Conservation (phyloP, 306 rosid species). For the Canavalia gladiata region DNA sequence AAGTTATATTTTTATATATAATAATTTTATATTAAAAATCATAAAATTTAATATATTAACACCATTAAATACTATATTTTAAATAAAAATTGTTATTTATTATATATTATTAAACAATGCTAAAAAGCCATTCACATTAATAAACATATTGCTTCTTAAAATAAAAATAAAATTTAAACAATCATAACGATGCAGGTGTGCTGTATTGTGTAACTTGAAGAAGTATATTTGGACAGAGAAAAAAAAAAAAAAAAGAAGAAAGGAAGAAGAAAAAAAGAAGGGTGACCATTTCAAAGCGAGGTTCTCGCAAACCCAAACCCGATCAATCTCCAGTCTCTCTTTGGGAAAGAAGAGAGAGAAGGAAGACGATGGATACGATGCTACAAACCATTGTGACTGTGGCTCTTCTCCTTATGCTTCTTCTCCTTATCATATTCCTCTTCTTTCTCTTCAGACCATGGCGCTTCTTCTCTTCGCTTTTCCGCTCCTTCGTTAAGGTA, state of each 20-base stretch:
- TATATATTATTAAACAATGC: too few relatives aligned
- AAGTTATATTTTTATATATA: too few relatives aligned
- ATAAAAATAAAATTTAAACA: not conserved
- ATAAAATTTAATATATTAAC: too few relatives aligned
- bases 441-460: conserved; percentile 91
- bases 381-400: conserved; percentile 69
- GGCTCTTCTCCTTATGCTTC: conserved; percentile 84
- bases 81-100: too few relatives aligned
- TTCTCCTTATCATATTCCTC: conserved; percentile 75
- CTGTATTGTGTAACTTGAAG: not conserved
- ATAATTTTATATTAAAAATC: too few relatives aligned
- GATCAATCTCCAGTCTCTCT: conserved; percentile 57
- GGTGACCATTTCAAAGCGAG: conserved; percentile 92
- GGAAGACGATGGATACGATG: conserved; percentile 73
- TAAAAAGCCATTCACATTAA: too few relatives aligned
- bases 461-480: conserved; percentile 78
- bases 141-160: too few relatives aligned
- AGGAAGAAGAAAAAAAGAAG: not conserved
- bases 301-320: conserved; percentile 74
- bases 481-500: conserved; percentile 69
- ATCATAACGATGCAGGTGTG: not conserved
- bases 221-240: not conserved
- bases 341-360: conserved; percentile 57
- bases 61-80: too few relatives aligned
- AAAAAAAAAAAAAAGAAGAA: not conserved